Percentiles rank a stretch among this genome's conserved stretches.
These are phyloP conservation scores for Wallacemonas collosoma DNA, from an alignment of 208 protist species.

Conservation along the genomic window DNA sequence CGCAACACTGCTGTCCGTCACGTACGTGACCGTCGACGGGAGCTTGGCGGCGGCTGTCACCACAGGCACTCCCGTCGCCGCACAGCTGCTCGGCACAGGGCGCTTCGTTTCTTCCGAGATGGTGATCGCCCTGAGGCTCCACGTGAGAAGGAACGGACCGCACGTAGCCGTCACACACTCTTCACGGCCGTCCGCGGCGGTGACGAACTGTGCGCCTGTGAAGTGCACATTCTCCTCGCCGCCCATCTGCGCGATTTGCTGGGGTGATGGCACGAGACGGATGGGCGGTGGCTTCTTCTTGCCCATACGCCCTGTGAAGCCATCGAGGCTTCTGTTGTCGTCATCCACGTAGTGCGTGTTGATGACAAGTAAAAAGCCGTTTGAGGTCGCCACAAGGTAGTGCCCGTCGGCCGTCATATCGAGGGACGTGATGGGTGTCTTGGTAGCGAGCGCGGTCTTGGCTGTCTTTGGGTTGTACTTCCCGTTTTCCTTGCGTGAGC, in stretches of 20 bases:
- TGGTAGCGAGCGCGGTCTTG: slow-evolving; percentile 61
- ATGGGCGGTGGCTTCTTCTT: slow-evolving; percentile 52
- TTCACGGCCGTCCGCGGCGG: slow-evolving; percentile 32
- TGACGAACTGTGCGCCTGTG: slow-evolving; percentile 47
- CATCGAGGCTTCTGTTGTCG: slow-evolving; percentile 27
- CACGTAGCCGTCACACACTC: slow-evolving; percentile 56
- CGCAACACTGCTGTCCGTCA: slow-evolving; percentile 24
- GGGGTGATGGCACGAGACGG: slow-evolving; percentile 42
- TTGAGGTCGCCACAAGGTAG: slow-evolving; percentile 57
- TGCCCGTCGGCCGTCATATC: slow-evolving; percentile 64
- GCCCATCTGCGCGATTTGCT: slow-evolving; percentile 44
- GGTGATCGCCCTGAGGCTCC: slow-evolving; percentile 49
- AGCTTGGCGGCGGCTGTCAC: slow-evolving; percentile 32
- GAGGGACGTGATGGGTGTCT: slow-evolving; percentile 49
- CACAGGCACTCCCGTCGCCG: slow-evolving; percentile 30
- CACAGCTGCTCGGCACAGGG: slow-evolving; percentile 20
- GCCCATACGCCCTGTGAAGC: slow-evolving; percentile 57
- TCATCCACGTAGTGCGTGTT: slow-evolving; percentile 48
- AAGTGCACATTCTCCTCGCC: slow-evolving; percentile 43
- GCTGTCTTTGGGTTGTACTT: slow-evolving; percentile 56
- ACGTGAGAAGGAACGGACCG: slow-evolving; percentile 49
- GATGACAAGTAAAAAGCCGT: slow-evolving; percentile 46
- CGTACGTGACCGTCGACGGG: slow-evolving; percentile 30
- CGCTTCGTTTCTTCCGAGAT: slow-evolving; percentile 42
- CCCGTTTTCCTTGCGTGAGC: slow-evolving; percentile 39